Conservation (phyloP, 2,329 filamentous ascomycete genomes). For the Pseudogymnoascus sp. region DNA sequence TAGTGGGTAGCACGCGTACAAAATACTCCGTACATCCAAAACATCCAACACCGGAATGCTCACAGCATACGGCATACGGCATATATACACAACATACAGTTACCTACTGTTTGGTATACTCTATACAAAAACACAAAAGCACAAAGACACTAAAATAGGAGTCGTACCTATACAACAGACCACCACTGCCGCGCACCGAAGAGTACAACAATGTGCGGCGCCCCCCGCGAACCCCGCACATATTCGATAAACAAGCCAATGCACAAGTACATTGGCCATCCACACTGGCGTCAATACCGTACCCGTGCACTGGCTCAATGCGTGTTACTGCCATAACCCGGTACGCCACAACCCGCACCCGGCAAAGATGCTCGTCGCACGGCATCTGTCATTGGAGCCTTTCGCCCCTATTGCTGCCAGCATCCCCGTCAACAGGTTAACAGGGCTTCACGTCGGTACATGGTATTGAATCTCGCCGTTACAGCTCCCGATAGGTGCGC, state of each 20-base stretch:
- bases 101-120: neutral
- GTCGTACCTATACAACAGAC: neutral
- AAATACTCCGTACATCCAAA: neutral
- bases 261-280: neutral
- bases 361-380: neutral
- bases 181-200: neutral
- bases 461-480: neutral
- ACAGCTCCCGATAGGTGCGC: neutral
- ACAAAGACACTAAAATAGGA: no score
- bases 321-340: neutral
- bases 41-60: neutral
- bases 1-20: neutral
- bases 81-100: neutral
- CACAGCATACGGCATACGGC: neutral
- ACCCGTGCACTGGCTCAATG: neutral
- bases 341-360: neutral
- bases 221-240: neutral
- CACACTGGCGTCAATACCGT: neutral
- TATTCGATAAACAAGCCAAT: neutral
- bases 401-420: neutral
- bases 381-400: neutral
- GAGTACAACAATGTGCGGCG: neutral
- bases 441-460: neutral
- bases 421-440: neutral
- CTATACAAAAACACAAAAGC: neutral